These are phyloP conservation scores for Boeremia lycopersici DNA, from an alignment of 2,329 filamentous ascomycete species.

Conservation along the genomic window DNA sequence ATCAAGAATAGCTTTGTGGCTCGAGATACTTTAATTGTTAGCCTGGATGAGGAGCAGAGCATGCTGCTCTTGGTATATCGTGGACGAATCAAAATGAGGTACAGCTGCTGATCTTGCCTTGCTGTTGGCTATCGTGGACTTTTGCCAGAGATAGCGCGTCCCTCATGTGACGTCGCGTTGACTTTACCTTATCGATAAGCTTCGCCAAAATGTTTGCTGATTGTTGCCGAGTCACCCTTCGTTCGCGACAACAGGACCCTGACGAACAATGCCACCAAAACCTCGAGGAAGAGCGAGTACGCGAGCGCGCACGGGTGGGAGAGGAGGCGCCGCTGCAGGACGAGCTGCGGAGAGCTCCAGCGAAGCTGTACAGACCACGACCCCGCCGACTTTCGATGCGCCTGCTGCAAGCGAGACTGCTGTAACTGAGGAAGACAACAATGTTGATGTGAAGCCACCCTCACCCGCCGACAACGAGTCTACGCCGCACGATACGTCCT, in stretches of 20 bases:
- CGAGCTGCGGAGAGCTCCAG: slow-evolving; percentile 16
- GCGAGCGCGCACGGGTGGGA: slow-evolving; percentile 28
- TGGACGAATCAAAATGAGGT: slow-evolving; percentile 11
- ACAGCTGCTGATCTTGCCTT: neutral
- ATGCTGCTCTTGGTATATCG: slow-evolving; percentile 4
- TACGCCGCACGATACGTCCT: slow-evolving; percentile 22
- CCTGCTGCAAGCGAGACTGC: slow-evolving; percentile 4
- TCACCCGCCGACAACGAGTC: slow-evolving; percentile 17
- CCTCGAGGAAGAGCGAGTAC: slow-evolving; percentile 31
- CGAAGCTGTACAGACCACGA: slow-evolving; percentile 22
- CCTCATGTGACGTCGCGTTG: slow-evolving; percentile 31
- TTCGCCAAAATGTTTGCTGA: slow-evolving; percentile 25
- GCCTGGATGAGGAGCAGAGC: slow-evolving; percentile 21
- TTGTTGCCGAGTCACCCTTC: slow-evolving; percentile 17
- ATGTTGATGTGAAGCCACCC: slow-evolving; percentile 21
- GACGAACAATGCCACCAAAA: slow-evolving; percentile 41
- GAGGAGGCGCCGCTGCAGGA: slow-evolving; percentile 26
- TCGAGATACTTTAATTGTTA: slow-evolving; percentile 35
- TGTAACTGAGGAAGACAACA: slow-evolving; percentile 30
- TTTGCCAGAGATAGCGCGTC: neutral
- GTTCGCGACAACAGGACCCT: slow-evolving; percentile 7
- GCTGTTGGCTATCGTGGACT: no score
- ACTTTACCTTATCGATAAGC: slow-evolving; percentile 39
- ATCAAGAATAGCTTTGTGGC: slow-evolving; percentile 12
- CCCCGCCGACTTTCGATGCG: slow-evolving; percentile 22